Evolutionary conservation across 371 early-diverging fungal species (phyloP), one percentile per base, ranked within the genome.

Genomic region (Rhizopus arrhizus): DNA sequence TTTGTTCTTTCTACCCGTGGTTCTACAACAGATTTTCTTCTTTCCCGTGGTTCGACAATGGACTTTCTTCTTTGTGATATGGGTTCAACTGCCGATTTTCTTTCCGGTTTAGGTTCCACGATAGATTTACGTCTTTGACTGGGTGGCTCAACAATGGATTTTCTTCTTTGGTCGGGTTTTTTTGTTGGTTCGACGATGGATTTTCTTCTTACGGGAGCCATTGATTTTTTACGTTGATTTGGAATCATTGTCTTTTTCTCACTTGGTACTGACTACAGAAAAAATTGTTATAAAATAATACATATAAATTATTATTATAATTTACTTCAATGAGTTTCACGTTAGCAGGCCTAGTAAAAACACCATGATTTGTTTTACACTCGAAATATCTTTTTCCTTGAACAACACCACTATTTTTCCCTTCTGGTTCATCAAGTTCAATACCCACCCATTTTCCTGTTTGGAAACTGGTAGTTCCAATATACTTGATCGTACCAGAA

Each of bases 401-500:
- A 38, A 91, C 89, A 3, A 84, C 74, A 34, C 91, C 91, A 42
- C 85, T 75, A 63, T 93, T 89, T 62, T 90, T 92, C 7, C 93
- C 93, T 4, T 41, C 64, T 3, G 84, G 72, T 34, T 75, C 69
- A 68, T 88, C 88, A 10, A 90, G 72, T 49, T 88, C 89, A 15
- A 91, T 65, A 36, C 92, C 91, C 52, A 84, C 83, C 91, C 91
- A 92, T 64, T 72, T 76, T n/a, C 91, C 93, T 2, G 81, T 58
- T 7, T 82, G 77, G 58, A 92, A 91, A 3, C 78, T 61, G 9
- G 90, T 89, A 32, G 70, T 69, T 0, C 91, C 91, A 10, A 80
- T 58, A 67, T 75, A 89, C 12, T 82, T 81, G 40, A 91, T 69
- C 2, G 77, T 77, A 32, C 87, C 85, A 38, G 32, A 11, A 58